Evolutionary conservation across 2,329 filamentous ascomycete species (phyloP).

Genomic region (Cytospora paraplurivora): DNA sequence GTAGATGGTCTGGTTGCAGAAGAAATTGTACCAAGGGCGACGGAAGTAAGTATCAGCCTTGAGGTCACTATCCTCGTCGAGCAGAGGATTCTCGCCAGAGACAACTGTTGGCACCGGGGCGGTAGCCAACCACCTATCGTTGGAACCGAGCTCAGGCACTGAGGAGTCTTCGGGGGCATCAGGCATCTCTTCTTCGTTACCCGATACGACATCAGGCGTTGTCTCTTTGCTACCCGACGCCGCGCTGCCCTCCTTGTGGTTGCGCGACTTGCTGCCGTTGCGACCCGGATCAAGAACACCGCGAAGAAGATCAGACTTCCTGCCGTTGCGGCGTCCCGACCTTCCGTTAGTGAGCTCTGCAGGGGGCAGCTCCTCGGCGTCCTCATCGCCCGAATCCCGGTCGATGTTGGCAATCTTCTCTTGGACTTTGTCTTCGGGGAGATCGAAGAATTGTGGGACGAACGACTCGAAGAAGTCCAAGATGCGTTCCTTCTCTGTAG

Average conservation of each 20-base stretch:
- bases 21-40: constrained; percentile 83
- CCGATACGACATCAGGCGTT: constrained; percentile 80
- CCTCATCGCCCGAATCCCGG: constrained; percentile 72
- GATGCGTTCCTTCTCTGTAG: constrained; percentile 72
- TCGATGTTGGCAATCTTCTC: constrained; percentile 69
- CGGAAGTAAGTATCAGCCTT: constrained; percentile 80
- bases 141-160: constrained; percentile 60
- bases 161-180: constrained; percentile 60
- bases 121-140: constrained; percentile 66
- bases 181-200: constrained; percentile 73
- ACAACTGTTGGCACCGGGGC: constrained; percentile 59
- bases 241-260: constrained; percentile 78
- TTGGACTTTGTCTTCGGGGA: constrained; percentile 69
- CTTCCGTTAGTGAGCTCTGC: constrained; percentile 71
- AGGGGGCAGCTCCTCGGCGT: constrained; percentile 71
- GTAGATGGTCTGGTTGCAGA: constrained; percentile 87
- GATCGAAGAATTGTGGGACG: constrained; percentile 74
- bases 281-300: constrained; percentile 80
- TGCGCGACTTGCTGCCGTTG: constrained; percentile 68
- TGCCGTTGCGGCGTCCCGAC: constrained; percentile 66
- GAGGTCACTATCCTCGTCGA: constrained; percentile 62
- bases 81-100: constrained; percentile 55
- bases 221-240: constrained; percentile 82
- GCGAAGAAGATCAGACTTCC: constrained; percentile 79
- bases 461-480: constrained; percentile 77